Conservation (phyloP, 257 asterid species). For the Ilex aquifolium region DNA sequence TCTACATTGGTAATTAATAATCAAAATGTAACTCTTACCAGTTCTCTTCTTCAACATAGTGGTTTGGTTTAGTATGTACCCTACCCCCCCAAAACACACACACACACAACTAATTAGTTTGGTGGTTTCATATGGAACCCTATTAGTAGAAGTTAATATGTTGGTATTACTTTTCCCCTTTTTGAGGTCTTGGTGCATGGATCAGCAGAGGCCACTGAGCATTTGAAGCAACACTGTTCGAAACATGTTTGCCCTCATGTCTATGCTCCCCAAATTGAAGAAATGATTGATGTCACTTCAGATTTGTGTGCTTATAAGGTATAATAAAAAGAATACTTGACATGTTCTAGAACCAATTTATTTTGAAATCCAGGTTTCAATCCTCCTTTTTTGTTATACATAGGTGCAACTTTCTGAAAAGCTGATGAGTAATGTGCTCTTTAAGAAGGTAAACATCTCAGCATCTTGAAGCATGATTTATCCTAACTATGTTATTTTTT, state of each 20-base stretch:
- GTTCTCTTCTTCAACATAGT: no score
- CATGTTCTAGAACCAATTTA: conserved; percentile 5
- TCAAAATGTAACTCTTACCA: no score
- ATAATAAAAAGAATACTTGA: background rate
- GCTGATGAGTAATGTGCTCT: conserved; percentile 79
- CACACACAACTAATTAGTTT: no score
- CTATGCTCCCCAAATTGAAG: conserved; percentile 93
- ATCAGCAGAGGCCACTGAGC: conserved; percentile 99
- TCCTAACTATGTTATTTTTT: no score
- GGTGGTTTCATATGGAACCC: background rate
- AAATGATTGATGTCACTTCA: conserved; percentile 93
- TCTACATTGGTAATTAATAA: no score
- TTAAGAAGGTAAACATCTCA: conserved; percentile 66
- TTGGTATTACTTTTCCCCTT: conserved; percentile 20
- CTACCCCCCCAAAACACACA: no score
- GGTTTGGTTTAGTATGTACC: no score
- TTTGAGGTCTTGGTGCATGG: conserved; percentile 94
- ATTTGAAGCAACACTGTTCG: conserved; percentile 84
- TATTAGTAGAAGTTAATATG: conserved; percentile 10
- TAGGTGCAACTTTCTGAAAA: conserved; percentile 96
- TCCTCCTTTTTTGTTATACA: conserved; percentile 7
- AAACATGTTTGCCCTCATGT: conserved; percentile 82
- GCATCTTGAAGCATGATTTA: background rate
- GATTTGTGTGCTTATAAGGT: conserved; percentile 98
- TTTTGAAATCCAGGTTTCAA: conserved; percentile 19